Conservation (phyloP, 768 basidiomycete species). For the Mycena venus region DNA sequence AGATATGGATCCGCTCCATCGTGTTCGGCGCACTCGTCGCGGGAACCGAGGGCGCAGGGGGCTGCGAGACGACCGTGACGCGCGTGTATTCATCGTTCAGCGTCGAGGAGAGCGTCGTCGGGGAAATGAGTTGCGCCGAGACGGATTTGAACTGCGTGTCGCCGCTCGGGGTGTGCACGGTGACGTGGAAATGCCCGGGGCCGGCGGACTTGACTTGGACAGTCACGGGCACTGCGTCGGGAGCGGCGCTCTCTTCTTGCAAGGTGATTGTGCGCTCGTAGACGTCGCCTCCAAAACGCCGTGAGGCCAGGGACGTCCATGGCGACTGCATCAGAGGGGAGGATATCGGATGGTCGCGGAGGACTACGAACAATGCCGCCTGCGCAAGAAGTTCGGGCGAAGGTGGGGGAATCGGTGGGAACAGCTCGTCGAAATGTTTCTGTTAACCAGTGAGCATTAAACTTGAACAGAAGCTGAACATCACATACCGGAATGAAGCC, state of each 20-base stretch:
- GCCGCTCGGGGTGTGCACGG: conserved; percentile 53
- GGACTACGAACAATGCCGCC: conserved; percentile 81
- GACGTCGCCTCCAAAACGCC: conserved; percentile 83
- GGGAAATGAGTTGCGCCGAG: conserved; percentile 67
- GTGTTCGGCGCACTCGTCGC: conserved; percentile 67
- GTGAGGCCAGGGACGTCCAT: conserved; percentile 78
- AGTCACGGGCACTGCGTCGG: conserved; percentile 51
- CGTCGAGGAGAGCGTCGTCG: conserved; percentile 66
- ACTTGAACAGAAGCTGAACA: conserved; percentile 1
- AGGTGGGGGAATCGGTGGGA: conserved; percentile 74
- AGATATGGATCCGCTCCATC: conserved; percentile 84
- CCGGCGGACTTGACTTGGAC: conserved; percentile 55
- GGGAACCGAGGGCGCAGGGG: conserved; percentile 64
- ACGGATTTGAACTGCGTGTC: conserved; percentile 61
- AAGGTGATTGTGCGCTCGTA: conserved; percentile 74
- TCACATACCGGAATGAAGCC: conserved; percentile 86
- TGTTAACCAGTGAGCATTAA: conserved; percentile 44
- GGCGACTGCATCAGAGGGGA: conserved; percentile 58
- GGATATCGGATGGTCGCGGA: conserved; percentile 67
- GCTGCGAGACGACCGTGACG: conserved; percentile 84
- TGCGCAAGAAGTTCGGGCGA: conserved; percentile 78
- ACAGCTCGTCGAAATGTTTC: conserved; percentile 90
- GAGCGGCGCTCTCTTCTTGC: conserved; percentile 65
- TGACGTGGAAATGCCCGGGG: conserved; percentile 66
- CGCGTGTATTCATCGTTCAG: conserved; percentile 62